phyloP scores from a whole-genome alignment of 1,284 basidiomycete genomes.

The Butyriboletus appendiculatus region DNA sequence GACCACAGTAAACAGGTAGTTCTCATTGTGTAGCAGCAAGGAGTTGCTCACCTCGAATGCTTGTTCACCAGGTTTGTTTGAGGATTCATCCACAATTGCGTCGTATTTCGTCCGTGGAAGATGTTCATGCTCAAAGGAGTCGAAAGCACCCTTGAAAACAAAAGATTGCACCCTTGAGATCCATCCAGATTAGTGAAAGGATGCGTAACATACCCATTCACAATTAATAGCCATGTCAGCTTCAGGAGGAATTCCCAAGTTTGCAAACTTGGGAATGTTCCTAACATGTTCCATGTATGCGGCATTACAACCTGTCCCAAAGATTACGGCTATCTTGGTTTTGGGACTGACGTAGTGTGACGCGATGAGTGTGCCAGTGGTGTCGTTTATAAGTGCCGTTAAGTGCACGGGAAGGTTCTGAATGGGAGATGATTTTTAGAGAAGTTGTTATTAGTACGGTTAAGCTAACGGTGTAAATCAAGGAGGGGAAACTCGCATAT shows the following conservation, averaged over 20 bases:
- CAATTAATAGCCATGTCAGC: slow-evolving; percentile 96
- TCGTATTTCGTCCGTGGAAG: slow-evolving; percentile 96
- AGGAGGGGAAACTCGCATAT: slow-evolving; percentile 49
- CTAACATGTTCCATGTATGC: slow-evolving; percentile 92
- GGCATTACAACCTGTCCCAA: slow-evolving; percentile 98
- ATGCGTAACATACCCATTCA: slow-evolving; percentile 70
- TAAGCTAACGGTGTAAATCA: background rate
- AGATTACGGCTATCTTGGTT: slow-evolving; percentile 95
- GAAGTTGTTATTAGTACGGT: background rate
- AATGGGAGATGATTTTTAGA: background rate
- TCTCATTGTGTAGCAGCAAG: background rate
- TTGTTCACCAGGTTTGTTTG: slow-evolving; percentile 97
- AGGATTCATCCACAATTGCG: slow-evolving; percentile 86
- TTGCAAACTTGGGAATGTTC: slow-evolving; percentile 77
- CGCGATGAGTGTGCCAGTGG: slow-evolving; percentile 95
- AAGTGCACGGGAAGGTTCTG: slow-evolving; percentile 76
- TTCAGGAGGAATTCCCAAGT: slow-evolving; percentile 68
- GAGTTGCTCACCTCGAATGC: slow-evolving; percentile 68
- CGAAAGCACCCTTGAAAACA: slow-evolving; percentile 83
- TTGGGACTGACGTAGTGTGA: slow-evolving; percentile 93
- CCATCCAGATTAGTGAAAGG: background rate
- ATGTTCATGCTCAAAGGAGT: slow-evolving; percentile 94
- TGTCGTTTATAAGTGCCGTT: slow-evolving; percentile 94
- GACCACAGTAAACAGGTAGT: background rate
- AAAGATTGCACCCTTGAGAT: background rate